Percentiles rank a stretch among this genome's conserved stretches.
Evolutionary conservation across 495 filamentous ascomycete genomes (phyloP).

Genomic region (Umbilicaria muhlenbergii): DNA sequence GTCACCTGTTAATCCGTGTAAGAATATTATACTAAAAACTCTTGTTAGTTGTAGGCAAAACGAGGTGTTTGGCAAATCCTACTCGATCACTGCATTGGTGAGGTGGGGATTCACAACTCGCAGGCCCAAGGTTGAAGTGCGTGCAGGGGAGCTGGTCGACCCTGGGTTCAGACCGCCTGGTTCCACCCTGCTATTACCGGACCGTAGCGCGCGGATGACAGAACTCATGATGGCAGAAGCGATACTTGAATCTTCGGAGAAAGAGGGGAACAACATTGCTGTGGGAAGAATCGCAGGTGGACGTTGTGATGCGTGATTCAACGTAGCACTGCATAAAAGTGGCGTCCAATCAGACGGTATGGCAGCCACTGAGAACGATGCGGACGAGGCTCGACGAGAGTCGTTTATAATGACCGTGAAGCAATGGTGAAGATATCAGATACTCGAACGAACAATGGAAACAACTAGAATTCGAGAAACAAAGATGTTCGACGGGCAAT

Average conservation of each 20-base stretch:
- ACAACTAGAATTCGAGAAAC: not conserved
- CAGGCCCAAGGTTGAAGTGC: not conserved
- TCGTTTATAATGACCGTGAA: not conserved
- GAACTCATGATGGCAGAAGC: no score
- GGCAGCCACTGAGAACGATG: no score
- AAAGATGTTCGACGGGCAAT: constrained; percentile 2
- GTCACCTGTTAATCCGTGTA: constrained; percentile 6
- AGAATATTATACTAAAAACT: constrained; percentile 3
- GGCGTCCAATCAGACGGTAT: no score
- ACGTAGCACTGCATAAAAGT: no score
- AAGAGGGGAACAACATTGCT: no score
- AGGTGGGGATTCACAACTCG: not conserved
- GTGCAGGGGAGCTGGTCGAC: no score
- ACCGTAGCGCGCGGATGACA: no score
- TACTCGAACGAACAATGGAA: not conserved
- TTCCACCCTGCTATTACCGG: not conserved
- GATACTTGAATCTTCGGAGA: no score
- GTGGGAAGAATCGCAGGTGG: no score
- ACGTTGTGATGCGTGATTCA: no score
- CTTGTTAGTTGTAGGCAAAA: not conserved
- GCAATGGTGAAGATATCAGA: not conserved
- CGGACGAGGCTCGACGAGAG: no score
- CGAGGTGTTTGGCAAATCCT: not conserved
- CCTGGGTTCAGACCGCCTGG: no score
- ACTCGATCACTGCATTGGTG: not conserved